Conservation (phyloP, 441 rosid genomes). For the Lagerstroemia fauriei region DNA sequence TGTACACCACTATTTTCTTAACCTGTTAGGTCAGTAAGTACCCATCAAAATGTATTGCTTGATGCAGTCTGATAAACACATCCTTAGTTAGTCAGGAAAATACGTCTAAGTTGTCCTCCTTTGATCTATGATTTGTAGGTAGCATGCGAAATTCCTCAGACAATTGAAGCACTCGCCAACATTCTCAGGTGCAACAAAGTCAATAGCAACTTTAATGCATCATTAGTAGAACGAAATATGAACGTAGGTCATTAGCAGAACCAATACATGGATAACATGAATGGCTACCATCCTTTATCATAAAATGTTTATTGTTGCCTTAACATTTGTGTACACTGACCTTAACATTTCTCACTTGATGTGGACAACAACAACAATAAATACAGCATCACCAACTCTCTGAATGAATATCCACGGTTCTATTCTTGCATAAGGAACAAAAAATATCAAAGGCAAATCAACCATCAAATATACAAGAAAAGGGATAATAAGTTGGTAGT, state of each 20-base stretch:
- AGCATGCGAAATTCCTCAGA: slow-evolving; percentile 44
- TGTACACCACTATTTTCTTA: slow-evolving; percentile 39
- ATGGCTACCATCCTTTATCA: too few species aligned
- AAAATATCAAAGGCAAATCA: background rate
- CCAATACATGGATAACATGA: background rate
- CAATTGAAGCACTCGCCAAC: slow-evolving; percentile 41
- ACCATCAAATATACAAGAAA: slow-evolving; percentile 8
- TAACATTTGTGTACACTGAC: background rate
- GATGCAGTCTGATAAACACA: too few species aligned
- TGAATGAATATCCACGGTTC: slow-evolving; percentile 54
- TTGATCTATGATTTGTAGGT: slow-evolving; percentile 37
- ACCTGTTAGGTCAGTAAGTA: slow-evolving; percentile 29
- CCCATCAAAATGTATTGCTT: too few species aligned
- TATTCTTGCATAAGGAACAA: slow-evolving; percentile 31
- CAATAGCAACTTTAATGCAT: background rate
- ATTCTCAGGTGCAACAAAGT: slow-evolving; percentile 38
- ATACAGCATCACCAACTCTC: slow-evolving; percentile 43
- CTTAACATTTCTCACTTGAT: slow-evolving; percentile 48
- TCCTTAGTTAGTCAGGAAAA: background rate
- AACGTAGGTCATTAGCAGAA: background rate
- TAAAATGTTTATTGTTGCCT: too few species aligned
- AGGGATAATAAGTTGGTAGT: slow-evolving; percentile 7
- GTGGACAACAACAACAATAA: slow-evolving; percentile 47
- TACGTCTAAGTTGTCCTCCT: slow-evolving; percentile 51
- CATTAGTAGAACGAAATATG: background rate